phyloP scores from a whole-genome alignment of 1,284 basidiomycete species.

The Cutaneotrichosporon arboriforme region DNA sequence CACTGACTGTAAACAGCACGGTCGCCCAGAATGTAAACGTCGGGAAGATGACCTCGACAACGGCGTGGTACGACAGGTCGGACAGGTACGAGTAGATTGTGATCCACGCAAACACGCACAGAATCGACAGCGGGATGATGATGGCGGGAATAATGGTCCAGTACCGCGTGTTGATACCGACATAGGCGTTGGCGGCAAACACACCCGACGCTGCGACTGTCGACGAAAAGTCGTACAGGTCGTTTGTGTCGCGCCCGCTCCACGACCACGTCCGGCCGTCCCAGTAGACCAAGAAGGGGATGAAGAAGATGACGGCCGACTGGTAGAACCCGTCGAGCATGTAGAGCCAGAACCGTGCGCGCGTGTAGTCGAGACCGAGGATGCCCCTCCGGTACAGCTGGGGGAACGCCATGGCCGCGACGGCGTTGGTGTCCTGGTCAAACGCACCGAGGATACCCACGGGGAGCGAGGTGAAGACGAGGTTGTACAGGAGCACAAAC shows the following conservation, averaged over 20 bases:
- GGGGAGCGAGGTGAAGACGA: slow-evolving; percentile 88
- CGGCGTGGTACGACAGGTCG: slow-evolving; percentile 65
- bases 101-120: slow-evolving; percentile 78
- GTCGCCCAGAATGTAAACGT: slow-evolving; percentile 77
- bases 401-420: slow-evolving; percentile 83
- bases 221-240: slow-evolving; percentile 84
- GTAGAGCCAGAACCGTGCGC: slow-evolving; percentile 86
- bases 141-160: slow-evolving; percentile 85
- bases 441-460: slow-evolving; percentile 89
- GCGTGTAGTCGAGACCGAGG: slow-evolving; percentile 85
- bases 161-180: slow-evolving; percentile 81
- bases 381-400: slow-evolving; percentile 92
- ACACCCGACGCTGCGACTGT: slow-evolving; percentile 83
- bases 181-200: slow-evolving; percentile 77
- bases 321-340: slow-evolving; percentile 94
- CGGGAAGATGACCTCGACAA: slow-evolving; percentile 67
- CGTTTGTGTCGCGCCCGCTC: slow-evolving; percentile 69
- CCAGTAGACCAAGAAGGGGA: slow-evolving; percentile 76
- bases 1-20: slow-evolving; percentile 60
- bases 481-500: slow-evolving; percentile 82
- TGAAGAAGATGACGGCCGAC: slow-evolving; percentile 81
- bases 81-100: slow-evolving; percentile 72
- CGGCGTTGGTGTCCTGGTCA: slow-evolving; percentile 91
- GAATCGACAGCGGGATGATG: slow-evolving; percentile 68
- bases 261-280: slow-evolving; percentile 58